Conservation (phyloP, 805 yeast genomes). For the Wickerhamomyces queroliae region DNA sequence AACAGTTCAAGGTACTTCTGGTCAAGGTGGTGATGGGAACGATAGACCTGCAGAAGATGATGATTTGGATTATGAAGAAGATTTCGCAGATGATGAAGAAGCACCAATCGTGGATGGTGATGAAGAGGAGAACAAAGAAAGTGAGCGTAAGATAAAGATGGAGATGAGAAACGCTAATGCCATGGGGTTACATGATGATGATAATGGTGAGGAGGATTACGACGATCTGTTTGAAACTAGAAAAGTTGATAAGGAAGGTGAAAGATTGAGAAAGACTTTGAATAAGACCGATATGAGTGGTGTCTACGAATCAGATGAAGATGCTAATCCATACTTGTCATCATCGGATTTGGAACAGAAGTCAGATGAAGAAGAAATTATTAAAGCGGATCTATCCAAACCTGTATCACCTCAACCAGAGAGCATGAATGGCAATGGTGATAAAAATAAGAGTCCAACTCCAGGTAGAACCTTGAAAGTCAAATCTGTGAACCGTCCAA, state of each 20-base stretch:
- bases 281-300: conserved; percentile 82
- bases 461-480: conserved; percentile 30
- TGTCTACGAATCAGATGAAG: conserved; percentile 70
- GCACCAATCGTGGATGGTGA: conserved; percentile 96
- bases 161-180: conserved; percentile 83
- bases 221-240: conserved; percentile 72
- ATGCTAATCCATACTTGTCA: conserved; percentile 75
- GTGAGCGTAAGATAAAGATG: conserved; percentile 75
- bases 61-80: conserved; percentile 92
- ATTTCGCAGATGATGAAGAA: conserved; percentile 97
- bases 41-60: conserved; percentile 76
- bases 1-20: conserved; percentile 40
- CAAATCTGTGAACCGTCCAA: conserved; percentile 38
- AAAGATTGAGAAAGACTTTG: conserved; percentile 75
- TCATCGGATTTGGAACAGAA: conserved; percentile 58
- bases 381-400: conserved; percentile 31
- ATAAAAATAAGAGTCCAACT: conserved; percentile 11
- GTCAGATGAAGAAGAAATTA: conserved; percentile 35
- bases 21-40: conserved; percentile 27
- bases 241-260: conserved; percentile 87
- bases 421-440: conserved; percentile 11
- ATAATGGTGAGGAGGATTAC: conserved; percentile 51
- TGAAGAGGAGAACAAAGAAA: conserved; percentile 89
- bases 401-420: conserved; percentile 18
- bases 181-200: conserved; percentile 55